Base-by-base conservation (phyloP, 371 early-diverging fungal species). In the Umbelopsis sp. region DNA sequence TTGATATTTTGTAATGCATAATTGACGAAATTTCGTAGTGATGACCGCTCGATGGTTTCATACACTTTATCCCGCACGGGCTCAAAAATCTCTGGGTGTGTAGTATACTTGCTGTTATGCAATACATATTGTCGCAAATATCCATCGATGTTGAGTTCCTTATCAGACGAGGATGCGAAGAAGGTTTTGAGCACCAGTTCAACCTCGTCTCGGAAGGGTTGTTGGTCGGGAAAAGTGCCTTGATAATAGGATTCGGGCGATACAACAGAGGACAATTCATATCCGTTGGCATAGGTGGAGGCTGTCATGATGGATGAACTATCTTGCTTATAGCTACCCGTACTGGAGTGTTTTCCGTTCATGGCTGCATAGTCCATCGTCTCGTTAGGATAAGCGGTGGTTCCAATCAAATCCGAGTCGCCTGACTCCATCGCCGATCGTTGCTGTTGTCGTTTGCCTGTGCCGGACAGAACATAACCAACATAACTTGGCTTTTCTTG, bases 61-160 rank as follows among this genome's bases (percentile, higher is more conserved):
- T 51, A 52, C 7, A 67, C 67, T 11, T 53, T 35, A 9, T 52
- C 52, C 18, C 52, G 52, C 20, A 67, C 57, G 22, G 50, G 67
- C 25, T 41, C 53, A 44, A 67, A 67, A 3, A 67, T 53, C 9
- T 67, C 53, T 1, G 67, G 67, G 52, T 67, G 52, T 18, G 67
- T 67, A 6, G 67, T 67, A 16, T 37, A 52, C 18, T n/a, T 44
- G 38, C 32, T 44, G 25, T 53, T 50, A 4, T 38, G 22, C n/a
- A 37, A 52, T 9, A 67, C 67, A 44, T 67, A 53, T 29, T 67
- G 51, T 18, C 38, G 16, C 3, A 52, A 12, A 16, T 67, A 44
- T 3, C 53, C 50, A 10, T 29, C 52, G 2, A 67, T 18, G 38
- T 67, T 67, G 7, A 67, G 41, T 52, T 67, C 67, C 41, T 67